Conservation (phyloP, 1,284 basidiomycete species). For the Cutaneotrichosporon curvatum region DNA sequence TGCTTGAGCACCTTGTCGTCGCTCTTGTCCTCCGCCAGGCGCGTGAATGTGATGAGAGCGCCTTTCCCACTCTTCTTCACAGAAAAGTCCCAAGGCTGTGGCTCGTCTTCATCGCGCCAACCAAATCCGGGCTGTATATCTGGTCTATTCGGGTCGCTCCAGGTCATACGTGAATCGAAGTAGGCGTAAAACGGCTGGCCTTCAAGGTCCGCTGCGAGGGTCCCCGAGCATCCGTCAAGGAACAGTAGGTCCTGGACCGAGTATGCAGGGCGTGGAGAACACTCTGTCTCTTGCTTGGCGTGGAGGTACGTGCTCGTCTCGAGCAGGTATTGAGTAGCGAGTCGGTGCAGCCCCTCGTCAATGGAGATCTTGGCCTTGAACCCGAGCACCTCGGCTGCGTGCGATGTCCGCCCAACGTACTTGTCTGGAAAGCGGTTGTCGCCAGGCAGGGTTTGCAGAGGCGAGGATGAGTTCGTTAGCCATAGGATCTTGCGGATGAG, state of each 20-base stretch:
- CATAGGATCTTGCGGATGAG: slow-evolving; percentile 25
- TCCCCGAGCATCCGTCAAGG: slow-evolving; percentile 23
- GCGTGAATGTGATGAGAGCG: slow-evolving; percentile 3
- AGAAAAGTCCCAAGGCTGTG: slow-evolving; percentile 18
- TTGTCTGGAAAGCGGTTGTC: slow-evolving; percentile 24
- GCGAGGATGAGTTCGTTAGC: slow-evolving; percentile 29
- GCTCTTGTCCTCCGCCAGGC: neutral
- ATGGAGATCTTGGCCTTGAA: slow-evolving; percentile 19
- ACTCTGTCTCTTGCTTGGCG: slow-evolving; percentile 7
- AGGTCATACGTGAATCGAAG: neutral
- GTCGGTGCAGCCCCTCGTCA: slow-evolving; percentile 23
- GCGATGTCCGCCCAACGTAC: slow-evolving; percentile 21
- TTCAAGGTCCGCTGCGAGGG: slow-evolving; percentile 11
- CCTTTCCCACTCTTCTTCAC: slow-evolving; percentile 6
- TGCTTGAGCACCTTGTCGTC: slow-evolving; percentile 2
- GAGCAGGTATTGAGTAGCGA: slow-evolving; percentile 13
- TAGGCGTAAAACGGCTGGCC: slow-evolving; percentile 13
- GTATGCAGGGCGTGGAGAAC: neutral
- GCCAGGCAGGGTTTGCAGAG: slow-evolving; percentile 22
- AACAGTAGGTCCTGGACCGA: slow-evolving; percentile 9
- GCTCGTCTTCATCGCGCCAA: slow-evolving; percentile 23
- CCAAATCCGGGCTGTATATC: slow-evolving; percentile 5
- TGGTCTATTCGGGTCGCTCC: slow-evolving; percentile 1
- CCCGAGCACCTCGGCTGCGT: slow-evolving; percentile 17
- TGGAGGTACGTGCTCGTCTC: slow-evolving; percentile 14